phyloP scores from a whole-genome alignment of 2,329 filamentous ascomycete genomes.

The Fusarium poae region DNA sequence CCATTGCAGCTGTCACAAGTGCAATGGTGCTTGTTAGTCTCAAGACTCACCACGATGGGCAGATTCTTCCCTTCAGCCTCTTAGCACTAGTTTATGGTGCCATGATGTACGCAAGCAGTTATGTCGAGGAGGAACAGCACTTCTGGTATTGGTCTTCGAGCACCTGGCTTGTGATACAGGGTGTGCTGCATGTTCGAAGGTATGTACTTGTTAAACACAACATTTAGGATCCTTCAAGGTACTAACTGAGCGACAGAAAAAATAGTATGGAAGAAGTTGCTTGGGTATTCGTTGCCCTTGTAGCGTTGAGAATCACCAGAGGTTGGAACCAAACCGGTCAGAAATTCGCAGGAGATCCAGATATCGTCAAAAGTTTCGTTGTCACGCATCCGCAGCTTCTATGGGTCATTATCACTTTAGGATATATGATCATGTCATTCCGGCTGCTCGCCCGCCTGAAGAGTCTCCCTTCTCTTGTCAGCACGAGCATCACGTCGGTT shows the following conservation, averaged over 20 bases:
- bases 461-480: conserved; percentile 57
- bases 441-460: conserved; percentile 59
- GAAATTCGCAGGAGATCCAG: conserved; percentile 91
- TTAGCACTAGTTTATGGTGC: conserved; percentile 75
- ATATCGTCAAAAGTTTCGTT: conserved; percentile 82
- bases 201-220: conserved; percentile 36
- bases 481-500: conserved; percentile 57
- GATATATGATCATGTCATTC: conserved; percentile 74
- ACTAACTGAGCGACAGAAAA: conserved; percentile 42
- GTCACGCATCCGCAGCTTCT: conserved; percentile 73
- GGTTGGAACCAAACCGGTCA: conserved; percentile 98
- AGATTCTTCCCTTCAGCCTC: conserved; percentile 60
- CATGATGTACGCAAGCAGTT: conserved; percentile 99
- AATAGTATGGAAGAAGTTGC: conserved; percentile 51
- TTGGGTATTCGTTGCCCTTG: conserved; percentile 62
- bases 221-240: not conserved
- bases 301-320: conserved; percentile 74
- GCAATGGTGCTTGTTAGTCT: conserved; percentile 24
- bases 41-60: conserved; percentile 20
- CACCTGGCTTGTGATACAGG: conserved; percentile 73
- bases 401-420: conserved; percentile 78
- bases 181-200: conserved; percentile 61
- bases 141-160: conserved; percentile 96
- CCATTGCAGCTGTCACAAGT: conserved; percentile 49
- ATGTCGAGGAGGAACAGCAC: conserved; percentile 97